Conservation (phyloP, 495 filamentous ascomycete genomes). For the Aspergillus homomorphus region DNA sequence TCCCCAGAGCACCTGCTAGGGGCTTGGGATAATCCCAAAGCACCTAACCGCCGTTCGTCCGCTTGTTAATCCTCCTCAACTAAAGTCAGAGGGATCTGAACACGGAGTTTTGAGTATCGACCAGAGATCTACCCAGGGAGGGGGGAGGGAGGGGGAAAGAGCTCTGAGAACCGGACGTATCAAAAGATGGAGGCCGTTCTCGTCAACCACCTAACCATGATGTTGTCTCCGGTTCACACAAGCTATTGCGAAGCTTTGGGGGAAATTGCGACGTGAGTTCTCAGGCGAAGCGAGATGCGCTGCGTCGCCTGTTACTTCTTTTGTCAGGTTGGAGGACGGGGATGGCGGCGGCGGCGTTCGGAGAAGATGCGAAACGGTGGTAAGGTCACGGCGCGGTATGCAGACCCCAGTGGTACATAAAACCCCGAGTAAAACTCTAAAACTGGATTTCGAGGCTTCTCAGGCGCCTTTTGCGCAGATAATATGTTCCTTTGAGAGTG, state of each 20-base stretch:
- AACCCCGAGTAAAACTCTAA: not conserved
- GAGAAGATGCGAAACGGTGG: conserved; percentile 14
- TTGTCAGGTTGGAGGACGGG: not conserved
- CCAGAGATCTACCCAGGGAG: not conserved
- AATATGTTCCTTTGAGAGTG: not conserved
- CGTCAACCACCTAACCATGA: not conserved
- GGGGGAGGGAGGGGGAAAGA: not conserved
- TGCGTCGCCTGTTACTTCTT: not conserved
- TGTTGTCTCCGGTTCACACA: not conserved
- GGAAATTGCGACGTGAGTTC: not conserved
- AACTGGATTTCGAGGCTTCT: not conserved
- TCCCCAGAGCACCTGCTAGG: conserved; percentile 11
- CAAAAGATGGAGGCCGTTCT: not conserved
- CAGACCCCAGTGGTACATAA: not conserved
- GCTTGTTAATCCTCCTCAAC: not conserved
- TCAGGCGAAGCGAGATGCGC: not conserved
- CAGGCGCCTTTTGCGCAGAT: not conserved
- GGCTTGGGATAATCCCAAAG: not conserved
- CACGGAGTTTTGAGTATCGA: not conserved
- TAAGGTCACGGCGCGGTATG: conserved; percentile 7
- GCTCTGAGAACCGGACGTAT: not conserved
- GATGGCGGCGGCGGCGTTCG: conserved; percentile 9
- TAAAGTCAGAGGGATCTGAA: not conserved
- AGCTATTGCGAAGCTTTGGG: not conserved
- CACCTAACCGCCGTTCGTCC: not conserved